Conservation (phyloP, 441 rosid species). For the Viola pubescens region DNA sequence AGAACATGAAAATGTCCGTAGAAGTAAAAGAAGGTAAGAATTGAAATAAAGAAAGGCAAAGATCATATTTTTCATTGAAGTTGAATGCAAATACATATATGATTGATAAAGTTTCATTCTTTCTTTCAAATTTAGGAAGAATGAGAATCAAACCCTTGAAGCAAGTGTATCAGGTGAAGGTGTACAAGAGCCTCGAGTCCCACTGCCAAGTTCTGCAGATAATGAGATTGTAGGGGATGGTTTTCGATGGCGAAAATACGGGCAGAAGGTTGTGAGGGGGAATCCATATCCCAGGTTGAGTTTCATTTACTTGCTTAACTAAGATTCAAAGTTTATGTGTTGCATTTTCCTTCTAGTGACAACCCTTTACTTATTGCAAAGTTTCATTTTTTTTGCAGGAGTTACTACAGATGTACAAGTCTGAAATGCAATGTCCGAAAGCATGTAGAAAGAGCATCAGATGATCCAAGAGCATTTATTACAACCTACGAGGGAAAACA, state of each 20-base stretch:
- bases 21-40: constrained; percentile 61
- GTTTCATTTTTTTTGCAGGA: constrained; percentile 36
- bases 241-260: constrained; percentile 98
- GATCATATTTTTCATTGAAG: no score
- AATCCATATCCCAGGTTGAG: constrained; percentile 76
- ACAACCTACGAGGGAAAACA: constrained; percentile 95
- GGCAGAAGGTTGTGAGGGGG: constrained; percentile 92
- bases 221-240: constrained; percentile 73
- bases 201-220: constrained; percentile 44
- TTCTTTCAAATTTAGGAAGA: constrained; percentile 31
- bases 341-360: not conserved
- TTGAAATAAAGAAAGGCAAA: not conserved
- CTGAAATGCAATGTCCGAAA: constrained; percentile 74
- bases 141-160: constrained; percentile 48
- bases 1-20: constrained; percentile 48
- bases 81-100: not conserved
- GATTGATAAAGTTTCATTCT: constrained; percentile 1
- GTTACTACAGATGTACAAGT: constrained; percentile 87
- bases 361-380: not conserved
- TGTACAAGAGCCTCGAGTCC: constrained; percentile 27
- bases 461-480: constrained; percentile 71
- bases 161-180: constrained; percentile 37
- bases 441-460: constrained; percentile 82
- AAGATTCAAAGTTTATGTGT: not conserved
- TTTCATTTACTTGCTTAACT: not conserved